Evolutionary conservation across 345 rosid species (phyloP), one percentile per base, ranked within the genome.

Genomic region (Lumnitzera racemosa): DNA sequence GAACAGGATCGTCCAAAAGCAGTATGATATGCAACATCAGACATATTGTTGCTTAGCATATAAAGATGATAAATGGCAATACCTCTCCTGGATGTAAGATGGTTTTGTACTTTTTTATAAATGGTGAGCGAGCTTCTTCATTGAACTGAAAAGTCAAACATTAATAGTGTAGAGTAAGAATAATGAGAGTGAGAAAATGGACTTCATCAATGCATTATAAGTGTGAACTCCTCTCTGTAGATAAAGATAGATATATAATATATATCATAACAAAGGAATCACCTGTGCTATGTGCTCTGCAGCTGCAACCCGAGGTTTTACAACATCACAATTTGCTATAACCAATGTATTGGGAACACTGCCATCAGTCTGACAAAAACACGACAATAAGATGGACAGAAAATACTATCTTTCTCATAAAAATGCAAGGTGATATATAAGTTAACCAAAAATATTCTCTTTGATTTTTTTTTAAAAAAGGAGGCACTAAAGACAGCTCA

Each of bases 61-160:
- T 11, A 24, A 31, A 7, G 27, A 54, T 24, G 0, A 16, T n/a
- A 15, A 25, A 48, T 47, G 15, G 47, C 31, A 29, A 67, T 70
- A 95, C 99, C 97, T 95, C 98, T 62, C 99, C 98, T 64, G 99
- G 99, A 79, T 90, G 99, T 74, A 95, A 85, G 74, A 95, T 88
- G 61, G 98, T 95, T 83, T 95, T 95, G 85, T 76, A 83, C 87
- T 95, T 95, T 86, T 85, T 90, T 63, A 95, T 96, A 77, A 95
- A 95, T 17, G 99, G 97, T 46, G 99, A 95, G 24, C 99, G 85
- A 48, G 99, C 95, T 74, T 90, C 97, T 77, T 95, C 99, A 74
- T 95, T 95, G 76, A 90, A 95, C 99, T 95, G 83, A 58, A 53
- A 69, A 61, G 14, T 17, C 51, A 49, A 59, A 2, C 49, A 67